Evolutionary conservation across 148 eudicot genomes (phyloP).

Genomic region (Vaccinium corymbosum): DNA sequence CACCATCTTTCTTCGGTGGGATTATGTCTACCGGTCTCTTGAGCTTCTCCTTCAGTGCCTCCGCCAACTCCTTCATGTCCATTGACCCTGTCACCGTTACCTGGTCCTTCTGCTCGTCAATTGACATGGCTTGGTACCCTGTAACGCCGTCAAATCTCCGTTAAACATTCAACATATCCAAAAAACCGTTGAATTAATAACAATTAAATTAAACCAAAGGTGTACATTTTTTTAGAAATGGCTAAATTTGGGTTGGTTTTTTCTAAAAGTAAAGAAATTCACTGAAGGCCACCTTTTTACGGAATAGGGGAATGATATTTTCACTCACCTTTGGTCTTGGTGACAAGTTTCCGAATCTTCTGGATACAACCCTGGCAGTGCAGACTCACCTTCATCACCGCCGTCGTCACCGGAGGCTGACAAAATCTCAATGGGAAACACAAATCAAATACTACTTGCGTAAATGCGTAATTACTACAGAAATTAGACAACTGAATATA

Average conservation of each 20-base stretch:
- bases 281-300: neutral
- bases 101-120: conserved; percentile 52
- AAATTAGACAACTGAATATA: neutral
- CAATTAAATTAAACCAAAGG: neutral
- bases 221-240: neutral
- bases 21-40: conserved; percentile 51
- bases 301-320: neutral
- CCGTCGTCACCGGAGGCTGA: conserved; percentile 58
- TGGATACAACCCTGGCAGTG: conserved; percentile 81
- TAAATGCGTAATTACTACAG: neutral
- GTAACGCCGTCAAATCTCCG: neutral
- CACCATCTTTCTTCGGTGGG: conserved; percentile 52
- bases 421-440: neutral
- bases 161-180: neutral
- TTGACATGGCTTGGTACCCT: conserved; percentile 50
- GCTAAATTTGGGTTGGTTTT: neutral
- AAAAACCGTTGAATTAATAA: neutral
- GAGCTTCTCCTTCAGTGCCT: conserved; percentile 38
- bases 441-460: neutral
- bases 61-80: conserved; percentile 52
- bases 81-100: conserved; percentile 61
- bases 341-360: conserved; percentile 42
- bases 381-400: conserved; percentile 55
- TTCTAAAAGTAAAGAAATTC: neutral
- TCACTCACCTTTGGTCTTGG: conserved; percentile 49